Base-by-base conservation (phyloP, 805 yeast species). In the Scheffersomyces lignosus region DNA sequence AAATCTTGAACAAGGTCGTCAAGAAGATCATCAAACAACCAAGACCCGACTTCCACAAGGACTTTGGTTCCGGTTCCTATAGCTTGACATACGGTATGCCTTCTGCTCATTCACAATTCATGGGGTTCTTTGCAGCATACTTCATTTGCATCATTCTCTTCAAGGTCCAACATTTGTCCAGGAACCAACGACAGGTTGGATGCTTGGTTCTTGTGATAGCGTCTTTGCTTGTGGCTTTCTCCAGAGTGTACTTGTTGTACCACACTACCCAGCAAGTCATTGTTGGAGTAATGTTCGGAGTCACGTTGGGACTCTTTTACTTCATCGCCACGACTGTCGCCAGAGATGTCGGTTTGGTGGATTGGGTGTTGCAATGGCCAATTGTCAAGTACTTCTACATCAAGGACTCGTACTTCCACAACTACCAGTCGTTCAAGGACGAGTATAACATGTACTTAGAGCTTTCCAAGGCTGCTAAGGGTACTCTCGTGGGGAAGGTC, bases 81-180 rank as follows among this genome's bases (percentile, higher is more conserved):
- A 60, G 78, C 40, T 71, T 84, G 44, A 81, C 84, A 1, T 89
- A 83, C 57, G 99, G 99, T 0, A 91, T 91, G 97, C 99, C 99
- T 0, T 81, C 90, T 36, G 96, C 99, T 1, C 99, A 91, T 61
- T 80, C 96, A 0, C 99, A 91, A 63, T 93, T 90, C 60, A 85
- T 91, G 89, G 95, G 96, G 2, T 93, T 80, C 56, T 80, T 84
- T 45, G 73, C 78, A n/a, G 66, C 74, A 5, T 85, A 81, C 54
- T 64, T 73, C 43, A 48, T 70, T 2, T 68, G 84, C 40, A 73
- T 39, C 37, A 60, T 58, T 47, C 57, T 45, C 63, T 72, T 53
- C 64, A 78, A 78, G 58, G 64, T 44, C 54, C 60, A 30, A 10
- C 53, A 48, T 27, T 46, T 76, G 32, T 40, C 52, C 4, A 15